Conservation (phyloP, 805 yeast species). For the Wickerhamomyces alni region DNA sequence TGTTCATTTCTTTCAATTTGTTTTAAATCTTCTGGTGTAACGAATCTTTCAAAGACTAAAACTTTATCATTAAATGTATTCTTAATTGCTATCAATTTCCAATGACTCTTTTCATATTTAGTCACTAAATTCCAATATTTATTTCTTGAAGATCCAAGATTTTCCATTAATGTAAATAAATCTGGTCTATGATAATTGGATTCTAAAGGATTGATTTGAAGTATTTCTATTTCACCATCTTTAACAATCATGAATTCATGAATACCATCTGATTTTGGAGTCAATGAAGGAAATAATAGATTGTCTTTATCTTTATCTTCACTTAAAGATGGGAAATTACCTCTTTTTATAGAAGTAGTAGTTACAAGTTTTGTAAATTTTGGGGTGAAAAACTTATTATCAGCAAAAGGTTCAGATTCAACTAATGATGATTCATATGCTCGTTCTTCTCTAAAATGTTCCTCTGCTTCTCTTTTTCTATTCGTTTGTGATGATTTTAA, state of each 20-base stretch:
- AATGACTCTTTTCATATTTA: slow-evolving; percentile 35
- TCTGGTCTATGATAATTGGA: slow-evolving; percentile 32
- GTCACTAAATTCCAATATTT: slow-evolving; percentile 30
- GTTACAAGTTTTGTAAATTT: slow-evolving; percentile 13
- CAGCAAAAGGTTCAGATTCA: slow-evolving; percentile 32
- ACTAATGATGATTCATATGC: slow-evolving; percentile 41
- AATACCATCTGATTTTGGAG: background rate
- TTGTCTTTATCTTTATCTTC: slow-evolving; percentile 12
- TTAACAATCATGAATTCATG: slow-evolving; percentile 21
- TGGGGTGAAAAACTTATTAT: slow-evolving; percentile 36
- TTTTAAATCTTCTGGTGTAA: slow-evolving; percentile 9
- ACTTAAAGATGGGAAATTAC: slow-evolving; percentile 10
- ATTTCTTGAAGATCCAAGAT: slow-evolving; percentile 30
- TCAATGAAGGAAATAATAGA: slow-evolving; percentile 19
- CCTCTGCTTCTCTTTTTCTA: slow-evolving; percentile 35
- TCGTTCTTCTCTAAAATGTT: slow-evolving; percentile 38
- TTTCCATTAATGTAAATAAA: slow-evolving; percentile 33
- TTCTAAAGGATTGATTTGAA: slow-evolving; percentile 36
- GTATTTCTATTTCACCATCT: slow-evolving; percentile 13
- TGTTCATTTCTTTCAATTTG: background rate
- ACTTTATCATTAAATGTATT: slow-evolving; percentile 25
- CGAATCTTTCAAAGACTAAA: slow-evolving; percentile 34
- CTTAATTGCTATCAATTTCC: slow-evolving; percentile 54
- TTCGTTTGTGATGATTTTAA: slow-evolving; percentile 37
- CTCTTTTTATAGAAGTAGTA: slow-evolving; percentile 7